Evolutionary conservation across 257 asterid genomes (phyloP), one percentile per base, ranked within the genome.

Genomic region (Scutellaria barbata): DNA sequence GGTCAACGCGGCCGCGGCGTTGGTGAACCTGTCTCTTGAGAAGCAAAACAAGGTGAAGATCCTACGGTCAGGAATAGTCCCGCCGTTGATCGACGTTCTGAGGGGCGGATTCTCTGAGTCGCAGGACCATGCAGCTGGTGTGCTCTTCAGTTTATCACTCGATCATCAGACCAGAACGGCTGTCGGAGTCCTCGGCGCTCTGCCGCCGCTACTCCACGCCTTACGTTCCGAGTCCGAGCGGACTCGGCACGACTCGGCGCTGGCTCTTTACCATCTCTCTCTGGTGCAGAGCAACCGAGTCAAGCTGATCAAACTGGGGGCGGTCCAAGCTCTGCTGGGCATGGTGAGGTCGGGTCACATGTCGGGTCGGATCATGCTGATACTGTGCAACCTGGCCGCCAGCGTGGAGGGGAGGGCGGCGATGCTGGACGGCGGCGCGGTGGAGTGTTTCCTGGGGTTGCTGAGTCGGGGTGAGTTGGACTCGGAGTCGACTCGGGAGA

Each of bases 61-160:
- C 78, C 92, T 95, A 0, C 81, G 99, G 12, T 89, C 98, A 0
- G 99, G 99, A 3, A 85, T 95, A 14, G 94, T 95, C 16, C 97
- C 96, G 0, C 87, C 90, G 8, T 17, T 95, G 58, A 88, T 95
- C 74, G 92, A 89, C 72, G 92, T 87, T 43, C 71, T 95, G 3
- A 76, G 80, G 22, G 82, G 84, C 13, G 98, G 98, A 25, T 78
- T 69, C 67, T 69, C 80, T 0, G 99, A 95, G 14, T 77, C 98
- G 51, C 95, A 77, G 76, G 99, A 95, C 67, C 98, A 95, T n/a
- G 98, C 96, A 0, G 99, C 96, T 5, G 97, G 98, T 1, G 98
- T 88, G 5, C 81, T 95, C 69, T 95, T 95, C 81, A 92, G 99
- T 58, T 67, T 95, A 54, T 94, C 99, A 0, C 89, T 92, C 5